phyloP scores from a whole-genome alignment of 2,329 filamentous ascomycete genomes.

The Hypoxylon sp. region DNA sequence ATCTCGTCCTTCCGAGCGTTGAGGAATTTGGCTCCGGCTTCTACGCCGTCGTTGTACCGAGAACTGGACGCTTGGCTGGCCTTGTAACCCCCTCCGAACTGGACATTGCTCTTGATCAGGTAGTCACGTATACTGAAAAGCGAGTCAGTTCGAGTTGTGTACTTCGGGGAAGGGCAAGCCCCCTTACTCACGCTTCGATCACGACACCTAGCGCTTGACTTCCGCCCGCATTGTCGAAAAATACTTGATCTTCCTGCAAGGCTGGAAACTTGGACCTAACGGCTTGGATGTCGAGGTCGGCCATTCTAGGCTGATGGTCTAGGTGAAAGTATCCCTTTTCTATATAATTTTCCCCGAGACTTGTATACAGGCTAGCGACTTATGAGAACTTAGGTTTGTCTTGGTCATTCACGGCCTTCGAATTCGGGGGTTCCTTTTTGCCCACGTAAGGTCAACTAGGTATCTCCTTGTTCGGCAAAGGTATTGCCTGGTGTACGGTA shows the following conservation, averaged over 20 bases:
- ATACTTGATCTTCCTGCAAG: constrained; percentile 73
- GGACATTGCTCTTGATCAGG: constrained; percentile 76
- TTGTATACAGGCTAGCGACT: not conserved
- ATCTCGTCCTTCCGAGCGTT: constrained; percentile 76
- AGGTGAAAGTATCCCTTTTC: constrained; percentile 1
- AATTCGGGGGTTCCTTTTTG: not conserved
- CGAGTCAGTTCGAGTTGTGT: not conserved
- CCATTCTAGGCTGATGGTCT: constrained; percentile 36
- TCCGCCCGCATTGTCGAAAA: constrained; percentile 82
- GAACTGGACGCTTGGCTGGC: constrained; percentile 69
- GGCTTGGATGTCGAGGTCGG: constrained; percentile 64
- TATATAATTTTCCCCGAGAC: constrained; percentile 29
- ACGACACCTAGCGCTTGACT: constrained; percentile 76
- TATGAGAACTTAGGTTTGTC: not conserved
- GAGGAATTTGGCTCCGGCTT: constrained; percentile 76
- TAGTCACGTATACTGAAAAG: constrained; percentile 70
- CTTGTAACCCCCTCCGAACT: constrained; percentile 78
- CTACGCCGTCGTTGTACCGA: constrained; percentile 69
- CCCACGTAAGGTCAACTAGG: not conserved
- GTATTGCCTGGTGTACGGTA: not conserved
- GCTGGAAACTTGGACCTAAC: constrained; percentile 75
- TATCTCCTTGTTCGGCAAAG: not conserved
- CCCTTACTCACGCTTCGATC: constrained; percentile 68
- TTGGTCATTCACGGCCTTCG: not conserved
- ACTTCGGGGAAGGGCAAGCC: not conserved